Evolutionary conservation across 2,329 filamentous ascomycete species (phyloP).

Genomic region (Dactylellina haptotyla): DNA sequence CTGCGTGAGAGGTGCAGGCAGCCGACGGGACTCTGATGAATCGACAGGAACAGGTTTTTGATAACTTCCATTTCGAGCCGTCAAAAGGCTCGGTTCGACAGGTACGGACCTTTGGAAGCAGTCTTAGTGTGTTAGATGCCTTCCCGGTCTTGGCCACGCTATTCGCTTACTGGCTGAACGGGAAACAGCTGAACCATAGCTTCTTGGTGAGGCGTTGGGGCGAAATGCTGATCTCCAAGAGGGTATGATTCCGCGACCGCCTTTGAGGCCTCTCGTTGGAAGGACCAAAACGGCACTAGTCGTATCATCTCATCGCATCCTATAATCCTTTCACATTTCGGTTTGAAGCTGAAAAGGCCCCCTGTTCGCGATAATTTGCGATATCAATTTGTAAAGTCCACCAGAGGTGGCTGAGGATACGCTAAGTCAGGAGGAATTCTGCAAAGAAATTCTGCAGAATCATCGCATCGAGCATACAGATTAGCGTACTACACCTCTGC

Average conservation of each 20-base stretch:
- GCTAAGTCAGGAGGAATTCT: no score
- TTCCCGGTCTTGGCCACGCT: slow-evolving; percentile 23
- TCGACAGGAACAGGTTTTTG: no score
- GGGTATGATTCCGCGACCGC: background rate
- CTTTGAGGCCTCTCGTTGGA: background rate
- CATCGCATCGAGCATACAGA: no score
- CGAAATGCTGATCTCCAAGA: background rate
- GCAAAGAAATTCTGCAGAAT: no score
- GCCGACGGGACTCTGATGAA: no score
- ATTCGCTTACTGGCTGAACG: slow-evolving; percentile 34
- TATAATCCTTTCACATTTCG: background rate
- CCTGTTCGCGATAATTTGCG: background rate
- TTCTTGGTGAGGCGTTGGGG: background rate
- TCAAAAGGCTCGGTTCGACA: slow-evolving; percentile 4
- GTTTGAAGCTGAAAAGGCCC: background rate
- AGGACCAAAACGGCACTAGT: background rate
- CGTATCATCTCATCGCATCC: slow-evolving; percentile 6
- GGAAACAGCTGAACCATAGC: slow-evolving; percentile 20
- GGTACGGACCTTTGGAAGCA: slow-evolving; percentile 13
- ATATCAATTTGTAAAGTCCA: background rate
- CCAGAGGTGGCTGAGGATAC: background rate
- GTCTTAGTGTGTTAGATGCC: slow-evolving; percentile 3
- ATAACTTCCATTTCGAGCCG: no score
- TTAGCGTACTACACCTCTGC: no score
- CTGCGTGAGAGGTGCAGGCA: no score